Conservation (phyloP, 768 basidiomycete species). For the Austroboletus festivus region DNA sequence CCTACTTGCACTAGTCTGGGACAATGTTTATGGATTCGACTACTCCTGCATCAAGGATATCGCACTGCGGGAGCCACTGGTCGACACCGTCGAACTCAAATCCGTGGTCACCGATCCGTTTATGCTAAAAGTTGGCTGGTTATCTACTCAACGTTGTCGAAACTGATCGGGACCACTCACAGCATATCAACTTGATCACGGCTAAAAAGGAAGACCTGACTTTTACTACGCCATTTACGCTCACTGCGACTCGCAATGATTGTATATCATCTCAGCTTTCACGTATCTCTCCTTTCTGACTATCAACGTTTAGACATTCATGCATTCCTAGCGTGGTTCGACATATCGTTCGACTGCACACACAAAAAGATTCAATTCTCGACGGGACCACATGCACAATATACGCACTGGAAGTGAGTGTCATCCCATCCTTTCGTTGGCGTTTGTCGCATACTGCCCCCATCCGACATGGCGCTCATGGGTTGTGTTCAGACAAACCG, state of each 20-base stretch:
- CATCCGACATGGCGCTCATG: neutral
- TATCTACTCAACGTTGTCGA: neutral
- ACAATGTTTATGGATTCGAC: slow-evolving; percentile 99
- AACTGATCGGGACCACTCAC: slow-evolving; percentile 7
- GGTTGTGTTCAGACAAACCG: slow-evolving; percentile 71
- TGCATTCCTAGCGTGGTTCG: slow-evolving; percentile 99
- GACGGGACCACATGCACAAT: slow-evolving; percentile 95
- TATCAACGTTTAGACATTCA: slow-evolving; percentile 66
- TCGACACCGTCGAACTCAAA: slow-evolving; percentile 98
- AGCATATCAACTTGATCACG: slow-evolving; percentile 89
- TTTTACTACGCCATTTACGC: slow-evolving; percentile 76
- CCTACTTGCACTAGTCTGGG: slow-evolving; percentile 72
- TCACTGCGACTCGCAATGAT: slow-evolving; percentile 84
- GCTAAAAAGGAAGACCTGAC: slow-evolving; percentile 94
- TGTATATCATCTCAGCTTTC: slow-evolving; percentile 51
- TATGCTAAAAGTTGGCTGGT: slow-evolving; percentile 68
- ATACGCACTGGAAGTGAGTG: slow-evolving; percentile 94
- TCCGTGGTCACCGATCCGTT: slow-evolving; percentile 92
- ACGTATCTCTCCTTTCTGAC: neutral
- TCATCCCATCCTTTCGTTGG: neutral
- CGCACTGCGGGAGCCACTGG: slow-evolving; percentile 91
- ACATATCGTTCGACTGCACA: slow-evolving; percentile 90
- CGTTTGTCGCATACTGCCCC: neutral
- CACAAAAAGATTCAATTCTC: slow-evolving; percentile 96
- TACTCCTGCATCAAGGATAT: slow-evolving; percentile 99